These are phyloP conservation scores for Ilyonectria robusta DNA, from an alignment of 2,329 filamentous ascomycete genomes.

Conservation along the genomic window DNA sequence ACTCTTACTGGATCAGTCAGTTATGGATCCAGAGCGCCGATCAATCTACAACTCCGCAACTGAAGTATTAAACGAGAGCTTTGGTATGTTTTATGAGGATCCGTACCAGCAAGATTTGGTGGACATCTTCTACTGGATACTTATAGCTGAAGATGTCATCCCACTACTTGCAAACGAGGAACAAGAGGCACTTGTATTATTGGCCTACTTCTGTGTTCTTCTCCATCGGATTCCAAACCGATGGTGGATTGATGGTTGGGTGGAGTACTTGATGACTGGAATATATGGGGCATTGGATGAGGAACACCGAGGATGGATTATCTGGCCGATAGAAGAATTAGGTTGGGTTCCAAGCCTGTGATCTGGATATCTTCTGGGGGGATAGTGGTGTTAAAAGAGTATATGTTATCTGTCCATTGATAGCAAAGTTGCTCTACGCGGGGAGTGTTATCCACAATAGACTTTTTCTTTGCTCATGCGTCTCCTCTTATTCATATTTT, in stretches of 20 bases:
- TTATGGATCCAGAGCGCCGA: neutral
- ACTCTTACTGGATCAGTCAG: neutral
- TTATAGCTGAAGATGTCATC: neutral
- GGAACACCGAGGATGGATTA: conserved; percentile 11
- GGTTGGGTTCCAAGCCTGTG: conserved; percentile 5
- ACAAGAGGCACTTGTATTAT: conserved; percentile 10
- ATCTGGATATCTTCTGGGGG: too few species aligned
- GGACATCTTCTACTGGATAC: conserved; percentile 14
- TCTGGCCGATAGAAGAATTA: conserved; percentile 17
- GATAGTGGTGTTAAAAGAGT: too few species aligned
- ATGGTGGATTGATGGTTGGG: conserved; percentile 18
- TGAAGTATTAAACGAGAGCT: conserved; percentile 4
- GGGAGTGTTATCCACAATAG: too few species aligned
- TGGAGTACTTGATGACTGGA: conserved; percentile 7
- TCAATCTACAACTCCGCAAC: neutral
- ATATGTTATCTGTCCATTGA: too few species aligned
- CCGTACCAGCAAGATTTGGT: conserved; percentile 13
- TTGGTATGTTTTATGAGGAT: conserved; percentile 12
- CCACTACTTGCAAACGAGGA: conserved; percentile 7
- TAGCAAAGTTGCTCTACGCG: too few species aligned
- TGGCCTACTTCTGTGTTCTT: conserved; percentile 15
- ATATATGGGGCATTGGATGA: conserved; percentile 10
- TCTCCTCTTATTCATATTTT: too few species aligned
- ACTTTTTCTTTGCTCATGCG: too few species aligned
- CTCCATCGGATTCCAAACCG: conserved; percentile 1